Conservation (phyloP, 306 rosid species). For the Cicer yamashitae region DNA sequence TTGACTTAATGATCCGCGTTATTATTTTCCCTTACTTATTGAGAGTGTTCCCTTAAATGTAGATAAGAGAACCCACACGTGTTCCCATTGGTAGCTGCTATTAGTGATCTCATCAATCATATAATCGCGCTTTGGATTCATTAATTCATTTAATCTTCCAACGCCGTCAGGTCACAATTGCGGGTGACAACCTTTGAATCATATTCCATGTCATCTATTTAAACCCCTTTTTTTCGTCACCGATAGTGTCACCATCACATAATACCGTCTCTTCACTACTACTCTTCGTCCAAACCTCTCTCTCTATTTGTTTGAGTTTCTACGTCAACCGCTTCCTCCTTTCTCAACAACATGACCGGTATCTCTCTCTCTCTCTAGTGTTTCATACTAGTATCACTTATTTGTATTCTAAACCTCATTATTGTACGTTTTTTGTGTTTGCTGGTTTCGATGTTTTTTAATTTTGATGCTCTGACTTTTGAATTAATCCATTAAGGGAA, state of each 20-base stretch:
- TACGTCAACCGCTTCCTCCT: background rate
- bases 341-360: conserved; percentile 41
- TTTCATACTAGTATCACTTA: background rate
- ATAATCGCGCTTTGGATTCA: no score
- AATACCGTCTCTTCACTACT: background rate
- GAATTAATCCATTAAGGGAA: background rate
- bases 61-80: background rate
- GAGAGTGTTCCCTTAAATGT: no score
- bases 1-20: no score
- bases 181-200: background rate
- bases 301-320: background rate
- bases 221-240: no score
- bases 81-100: background rate
- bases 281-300: background rate
- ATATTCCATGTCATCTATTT: background rate
- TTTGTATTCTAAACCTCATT: no score
- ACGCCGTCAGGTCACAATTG: conserved; percentile 1
- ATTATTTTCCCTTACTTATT: no score
- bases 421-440: no score
- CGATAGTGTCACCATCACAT: no score
- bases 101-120: background rate
- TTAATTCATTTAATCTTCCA: background rate
- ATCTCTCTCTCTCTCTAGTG: background rate
- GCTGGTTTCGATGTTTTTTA: background rate
- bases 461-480: background rate